phyloP scores from a whole-genome alignment of 306 rosid species.

The Canavalia ensiformis region DNA sequence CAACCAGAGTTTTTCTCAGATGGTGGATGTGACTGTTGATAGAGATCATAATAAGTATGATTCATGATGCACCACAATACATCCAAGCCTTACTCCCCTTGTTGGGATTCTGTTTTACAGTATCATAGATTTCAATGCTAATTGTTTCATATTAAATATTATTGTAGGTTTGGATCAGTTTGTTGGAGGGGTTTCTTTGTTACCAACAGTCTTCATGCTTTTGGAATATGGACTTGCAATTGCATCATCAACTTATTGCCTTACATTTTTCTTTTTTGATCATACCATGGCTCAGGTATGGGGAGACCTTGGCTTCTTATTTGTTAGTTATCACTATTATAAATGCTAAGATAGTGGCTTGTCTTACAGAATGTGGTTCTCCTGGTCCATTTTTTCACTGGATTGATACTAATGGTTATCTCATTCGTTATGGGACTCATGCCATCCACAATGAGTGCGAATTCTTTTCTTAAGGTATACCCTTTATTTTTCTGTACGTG shows the following conservation, averaged over 20 bases:
- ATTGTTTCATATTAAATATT: conserved; percentile 37
- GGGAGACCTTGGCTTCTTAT: conserved; percentile 38
- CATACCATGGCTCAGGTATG: conserved; percentile 94
- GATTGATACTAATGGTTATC: conserved; percentile 90
- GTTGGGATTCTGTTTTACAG: conserved; percentile 27
- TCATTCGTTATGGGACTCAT: conserved; percentile 93
- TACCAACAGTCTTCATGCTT: conserved; percentile 75
- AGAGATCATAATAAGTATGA: conserved; percentile 19
- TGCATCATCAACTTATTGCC: conserved; percentile 95
- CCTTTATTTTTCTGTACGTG: conserved; percentile 21
- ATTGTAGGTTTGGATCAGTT: conserved; percentile 89
- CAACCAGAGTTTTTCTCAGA: conserved; percentile 1
- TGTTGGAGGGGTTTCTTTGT: conserved; percentile 81
- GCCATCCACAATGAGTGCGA: conserved; percentile 69
- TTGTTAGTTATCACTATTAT: conserved; percentile 34
- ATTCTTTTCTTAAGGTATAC: conserved; percentile 90
- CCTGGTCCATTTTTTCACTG: conserved; percentile 86
- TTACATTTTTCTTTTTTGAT: conserved; percentile 89
- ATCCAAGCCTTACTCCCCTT: conserved; percentile 9
- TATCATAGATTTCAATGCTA: conserved; percentile 29
- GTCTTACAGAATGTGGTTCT: conserved; percentile 87
- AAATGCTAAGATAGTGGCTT: conserved; percentile 47
- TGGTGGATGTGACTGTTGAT: conserved; percentile 29
- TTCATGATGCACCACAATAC: conserved; percentile 7
- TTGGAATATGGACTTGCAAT: conserved; percentile 90